A percentile compares a stretch with the other conserved stretches of the same genome.
phyloP scores from a whole-genome alignment of 1,284 basidiomycete species.

The Xerocomus nothofagi region DNA sequence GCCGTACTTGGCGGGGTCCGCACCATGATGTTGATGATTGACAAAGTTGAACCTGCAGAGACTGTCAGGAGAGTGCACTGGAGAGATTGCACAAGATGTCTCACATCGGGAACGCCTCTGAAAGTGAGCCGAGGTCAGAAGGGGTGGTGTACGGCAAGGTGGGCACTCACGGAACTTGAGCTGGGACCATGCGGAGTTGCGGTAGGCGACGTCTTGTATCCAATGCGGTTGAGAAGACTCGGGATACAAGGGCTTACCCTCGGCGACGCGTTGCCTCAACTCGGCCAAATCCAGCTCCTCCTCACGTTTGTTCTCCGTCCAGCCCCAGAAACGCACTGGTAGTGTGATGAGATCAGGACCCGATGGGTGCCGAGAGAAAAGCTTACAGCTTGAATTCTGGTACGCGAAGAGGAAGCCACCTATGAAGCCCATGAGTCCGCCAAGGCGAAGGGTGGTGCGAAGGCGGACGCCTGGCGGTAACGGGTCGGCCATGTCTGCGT shows the following conservation, averaged over 20 bases:
- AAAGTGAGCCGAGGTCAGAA: constrained; percentile 8
- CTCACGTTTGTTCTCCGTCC: constrained; percentile 89
- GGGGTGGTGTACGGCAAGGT: neutral
- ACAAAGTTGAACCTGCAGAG: constrained; percentile 84
- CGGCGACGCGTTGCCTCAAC: constrained; percentile 65
- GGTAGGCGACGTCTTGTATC: constrained; percentile 86
- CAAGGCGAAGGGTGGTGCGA: constrained; percentile 34
- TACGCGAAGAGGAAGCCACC: constrained; percentile 96
- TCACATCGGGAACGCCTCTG: constrained; percentile 72
- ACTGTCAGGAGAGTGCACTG: constrained; percentile 3
- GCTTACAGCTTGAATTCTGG: constrained; percentile 83
- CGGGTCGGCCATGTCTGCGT: constrained; percentile 48
- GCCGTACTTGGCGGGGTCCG: constrained; percentile 80
- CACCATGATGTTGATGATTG: constrained; percentile 86
- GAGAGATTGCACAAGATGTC: neutral
- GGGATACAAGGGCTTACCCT: constrained; percentile 85
- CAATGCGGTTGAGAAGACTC: constrained; percentile 80
- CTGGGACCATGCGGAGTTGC: constrained; percentile 92
- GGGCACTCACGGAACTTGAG: constrained; percentile 81
- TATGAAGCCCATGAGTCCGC: constrained; percentile 62
- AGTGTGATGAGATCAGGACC: constrained; percentile 17
- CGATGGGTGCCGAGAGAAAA: constrained; percentile 9
- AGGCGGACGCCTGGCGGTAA: constrained; percentile 35
- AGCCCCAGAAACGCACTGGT: constrained; percentile 92
- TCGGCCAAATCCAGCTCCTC: constrained; percentile 76